These are phyloP conservation scores for Schizophyllum commune DNA, from an alignment of 1,284 basidiomycete species.

Conservation along the genomic window DNA sequence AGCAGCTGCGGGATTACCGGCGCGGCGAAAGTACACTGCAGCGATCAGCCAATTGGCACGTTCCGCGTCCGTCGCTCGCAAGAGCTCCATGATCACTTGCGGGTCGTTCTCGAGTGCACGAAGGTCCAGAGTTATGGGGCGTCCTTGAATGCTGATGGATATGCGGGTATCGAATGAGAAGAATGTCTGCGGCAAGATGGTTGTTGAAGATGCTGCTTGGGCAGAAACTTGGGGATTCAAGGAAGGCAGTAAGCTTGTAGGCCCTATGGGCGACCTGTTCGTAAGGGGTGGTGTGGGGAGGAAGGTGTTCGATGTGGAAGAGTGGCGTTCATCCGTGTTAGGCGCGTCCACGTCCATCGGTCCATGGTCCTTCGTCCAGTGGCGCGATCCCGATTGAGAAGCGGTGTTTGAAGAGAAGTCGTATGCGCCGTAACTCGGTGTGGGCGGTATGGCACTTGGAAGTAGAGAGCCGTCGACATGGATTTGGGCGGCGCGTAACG, in stretches of 20 bases:
- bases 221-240: background rate
- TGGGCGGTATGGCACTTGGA: background rate
- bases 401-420: background rate
- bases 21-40: slow-evolving; percentile 42
- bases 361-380: background rate
- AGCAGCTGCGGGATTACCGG: slow-evolving; percentile 36
- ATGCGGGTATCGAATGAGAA: slow-evolving; percentile 17
- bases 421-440: background rate
- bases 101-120: slow-evolving; percentile 35
- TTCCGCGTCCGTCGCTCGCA: slow-evolving; percentile 34
- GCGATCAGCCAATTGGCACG: slow-evolving; percentile 49
- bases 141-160: slow-evolving; percentile 27
- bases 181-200: background rate
- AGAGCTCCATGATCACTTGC: slow-evolving; percentile 33
- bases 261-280: background rate
- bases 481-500: background rate
- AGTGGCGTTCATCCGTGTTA: background rate
- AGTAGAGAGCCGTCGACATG: background rate
- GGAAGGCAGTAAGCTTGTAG: background rate
- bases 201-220: background rate
- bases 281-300: background rate
- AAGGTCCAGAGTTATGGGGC: slow-evolving; percentile 34
- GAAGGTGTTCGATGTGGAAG: background rate
- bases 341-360: background rate
- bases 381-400: background rate